Conservation (phyloP, 75 land plant species). For the Cunninghamia lanceolata region DNA sequence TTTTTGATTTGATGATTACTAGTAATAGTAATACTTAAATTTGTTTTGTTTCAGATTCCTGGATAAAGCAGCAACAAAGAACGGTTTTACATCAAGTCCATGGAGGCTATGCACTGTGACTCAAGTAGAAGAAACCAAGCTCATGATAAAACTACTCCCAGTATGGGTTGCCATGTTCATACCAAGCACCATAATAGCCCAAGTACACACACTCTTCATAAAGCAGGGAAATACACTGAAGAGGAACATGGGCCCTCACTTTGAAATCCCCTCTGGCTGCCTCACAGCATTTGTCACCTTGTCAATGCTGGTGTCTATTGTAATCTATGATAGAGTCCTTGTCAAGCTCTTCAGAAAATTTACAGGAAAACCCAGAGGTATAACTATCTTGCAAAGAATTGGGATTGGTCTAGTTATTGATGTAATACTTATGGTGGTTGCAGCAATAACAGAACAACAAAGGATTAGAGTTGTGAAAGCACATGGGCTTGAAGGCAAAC, state of each 20-base stretch:
- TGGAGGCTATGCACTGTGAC: conserved; percentile 27
- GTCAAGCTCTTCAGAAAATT: conserved; percentile 28
- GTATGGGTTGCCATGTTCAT: too few species aligned
- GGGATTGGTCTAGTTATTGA: conserved; percentile 46
- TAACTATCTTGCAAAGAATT: conserved; percentile 54
- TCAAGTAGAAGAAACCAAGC: too few species aligned
- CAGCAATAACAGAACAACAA: conserved; percentile 27
- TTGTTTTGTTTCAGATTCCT: conserved; percentile 45
- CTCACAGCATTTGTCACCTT: too few species aligned
- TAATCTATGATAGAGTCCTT: too few species aligned
- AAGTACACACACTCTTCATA: too few species aligned
- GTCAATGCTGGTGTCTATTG: too few species aligned
- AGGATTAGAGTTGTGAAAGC: conserved; percentile 28
- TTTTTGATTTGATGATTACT: background rate
- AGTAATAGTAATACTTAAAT: background rate
- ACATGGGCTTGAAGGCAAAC: conserved; percentile 19
- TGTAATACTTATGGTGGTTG: conserved; percentile 31
- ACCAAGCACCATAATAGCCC: too few species aligned
- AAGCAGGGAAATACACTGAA: too few species aligned
- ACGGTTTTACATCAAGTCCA: conserved; percentile 19
- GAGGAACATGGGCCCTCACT: too few species aligned
- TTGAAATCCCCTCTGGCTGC: too few species aligned
- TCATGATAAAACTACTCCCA: too few species aligned
- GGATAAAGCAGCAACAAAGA: conserved; percentile 60
- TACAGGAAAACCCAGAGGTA: conserved; percentile 52